Base-by-base conservation (phyloP, 2,329 filamentous ascomycete genomes). In the Ophiosphaerella herpotricha region DNA sequence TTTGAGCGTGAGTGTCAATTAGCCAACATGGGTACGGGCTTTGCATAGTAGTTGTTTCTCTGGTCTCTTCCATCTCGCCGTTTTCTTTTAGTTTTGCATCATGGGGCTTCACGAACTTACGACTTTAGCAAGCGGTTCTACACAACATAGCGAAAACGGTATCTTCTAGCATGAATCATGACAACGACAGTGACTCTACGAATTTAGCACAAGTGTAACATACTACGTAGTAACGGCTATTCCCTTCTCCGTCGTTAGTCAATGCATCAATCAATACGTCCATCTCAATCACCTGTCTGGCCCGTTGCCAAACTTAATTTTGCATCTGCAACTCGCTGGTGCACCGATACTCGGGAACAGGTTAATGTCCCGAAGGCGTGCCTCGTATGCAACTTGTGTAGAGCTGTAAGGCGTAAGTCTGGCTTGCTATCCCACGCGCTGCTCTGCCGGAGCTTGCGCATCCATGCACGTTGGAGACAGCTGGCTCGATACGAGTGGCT, bases 201-300 rank as follows among this genome's bases (percentile, higher is more conserved):
- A 40, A 23, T 13, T 29, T 33, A 40, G 43, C 40, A 42, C 43
- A 45, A 14, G 48, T 48, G 39, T 51, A 37, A 41, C 48, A 53
- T 45, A 36, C 18, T 34, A 33, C 7, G 26, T 29, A 29, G 26
- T 29, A 33, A 44, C 38, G 21, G 18, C 39, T 23, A 31, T 31
- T 40, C 43, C 39, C 35, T 21, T 21, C n/a, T 39, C 36, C 33
- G 43, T 35, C 35, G 35, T 45, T 45, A 21, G 13, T 16, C 4
- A 35, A 16, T 13, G 38, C 24, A 40, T 29, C 11, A 29, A 29
- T 29, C 26, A 29, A 29, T 29, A 29, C 26, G 26, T 29, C 26
- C 26, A 29, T 8, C 6, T 29, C 26, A 29, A 29, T 29, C 26
- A 29, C 26, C 26, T 29, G 26, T 29, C 26, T 11, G 11, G 4